These are phyloP conservation scores for Pseudozyma pruni DNA, from an alignment of 1,284 basidiomycete species.

Conservation along the genomic window DNA sequence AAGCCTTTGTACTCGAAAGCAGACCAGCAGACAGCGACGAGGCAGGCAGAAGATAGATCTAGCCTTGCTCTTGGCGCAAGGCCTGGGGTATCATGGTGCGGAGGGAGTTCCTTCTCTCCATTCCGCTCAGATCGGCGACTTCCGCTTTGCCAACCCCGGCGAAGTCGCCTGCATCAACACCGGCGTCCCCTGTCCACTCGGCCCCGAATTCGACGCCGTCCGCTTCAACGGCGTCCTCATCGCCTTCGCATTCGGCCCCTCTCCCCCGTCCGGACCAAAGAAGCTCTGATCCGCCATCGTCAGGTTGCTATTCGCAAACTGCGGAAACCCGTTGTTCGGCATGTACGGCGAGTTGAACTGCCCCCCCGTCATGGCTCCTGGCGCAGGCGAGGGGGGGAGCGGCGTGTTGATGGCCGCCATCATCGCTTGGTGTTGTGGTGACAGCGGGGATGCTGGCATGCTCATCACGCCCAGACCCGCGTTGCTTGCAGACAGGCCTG, in stretches of 20 bases:
- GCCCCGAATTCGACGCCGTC: constrained; percentile 51
- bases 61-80: neutral
- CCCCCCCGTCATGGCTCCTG: constrained; percentile 20
- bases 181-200: constrained; percentile 40
- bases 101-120: neutral
- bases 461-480: constrained; percentile 51
- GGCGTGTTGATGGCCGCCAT: constrained; percentile 58
- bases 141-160: constrained; percentile 40
- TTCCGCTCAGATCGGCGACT: constrained; percentile 30
- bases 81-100: constrained; percentile 19
- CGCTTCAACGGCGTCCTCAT: constrained; percentile 58
- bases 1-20: too few species aligned
- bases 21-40: too few species aligned
- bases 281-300: constrained; percentile 30
- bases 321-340: constrained; percentile 26
- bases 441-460: constrained; percentile 45
- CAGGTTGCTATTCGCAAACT: constrained; percentile 12
- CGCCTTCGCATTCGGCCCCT: constrained; percentile 53
- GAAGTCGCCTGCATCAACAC: constrained; percentile 33
- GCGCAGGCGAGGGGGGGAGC: constrained; percentile 57
- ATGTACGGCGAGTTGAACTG: constrained; percentile 36
- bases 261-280: constrained; percentile 27
- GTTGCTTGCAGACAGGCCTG: constrained; percentile 38
- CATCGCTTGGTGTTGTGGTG: constrained; percentile 52
- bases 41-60: constrained; percentile 6